phyloP scores from a whole-genome alignment of 2,329 filamentous ascomycete species.

The Ceratocystis colombiana region DNA sequence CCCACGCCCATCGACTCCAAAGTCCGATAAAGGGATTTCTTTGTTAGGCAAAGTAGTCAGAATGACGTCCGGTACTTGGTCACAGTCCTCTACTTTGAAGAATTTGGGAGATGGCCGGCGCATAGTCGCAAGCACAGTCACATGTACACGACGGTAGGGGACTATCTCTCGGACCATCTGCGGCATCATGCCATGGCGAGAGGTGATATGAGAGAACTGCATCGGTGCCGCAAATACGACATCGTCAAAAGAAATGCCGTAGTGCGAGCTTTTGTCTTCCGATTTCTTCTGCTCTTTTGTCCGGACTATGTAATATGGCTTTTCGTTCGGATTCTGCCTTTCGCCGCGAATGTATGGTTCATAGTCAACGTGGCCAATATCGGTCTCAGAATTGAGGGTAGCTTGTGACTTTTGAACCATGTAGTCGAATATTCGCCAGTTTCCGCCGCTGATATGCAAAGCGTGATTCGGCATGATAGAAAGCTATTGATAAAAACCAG shows the following conservation, averaged over 20 bases:
- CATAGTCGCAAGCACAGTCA: slow-evolving; percentile 77
- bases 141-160: slow-evolving; percentile 78
- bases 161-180: slow-evolving; percentile 57
- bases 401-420: slow-evolving; percentile 62
- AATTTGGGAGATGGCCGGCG: slow-evolving; percentile 58
- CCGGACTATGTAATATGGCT: background rate
- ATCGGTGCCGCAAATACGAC: slow-evolving; percentile 75
- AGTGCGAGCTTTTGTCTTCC: background rate
- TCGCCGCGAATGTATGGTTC: background rate
- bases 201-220: slow-evolving; percentile 64
- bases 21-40: slow-evolving; percentile 40
- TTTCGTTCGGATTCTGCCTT: background rate
- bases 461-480: slow-evolving; percentile 84
- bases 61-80: slow-evolving; percentile 58
- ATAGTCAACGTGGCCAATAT: slow-evolving; percentile 48
- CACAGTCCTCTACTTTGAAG: slow-evolving; percentile 56
- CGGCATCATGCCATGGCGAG: slow-evolving; percentile 57
- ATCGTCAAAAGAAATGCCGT: slow-evolving; percentile 54
- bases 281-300: background rate
- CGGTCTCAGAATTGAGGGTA: slow-evolving; percentile 53
- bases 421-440: slow-evolving; percentile 85
- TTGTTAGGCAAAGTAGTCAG: slow-evolving; percentile 67
- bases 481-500: slow-evolving; percentile 37
- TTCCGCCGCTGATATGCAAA: slow-evolving; percentile 68
- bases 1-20: slow-evolving; percentile 51